Conservation (phyloP, 768 basidiomycete genomes). For the Hirschioporus abietinus region DNA sequence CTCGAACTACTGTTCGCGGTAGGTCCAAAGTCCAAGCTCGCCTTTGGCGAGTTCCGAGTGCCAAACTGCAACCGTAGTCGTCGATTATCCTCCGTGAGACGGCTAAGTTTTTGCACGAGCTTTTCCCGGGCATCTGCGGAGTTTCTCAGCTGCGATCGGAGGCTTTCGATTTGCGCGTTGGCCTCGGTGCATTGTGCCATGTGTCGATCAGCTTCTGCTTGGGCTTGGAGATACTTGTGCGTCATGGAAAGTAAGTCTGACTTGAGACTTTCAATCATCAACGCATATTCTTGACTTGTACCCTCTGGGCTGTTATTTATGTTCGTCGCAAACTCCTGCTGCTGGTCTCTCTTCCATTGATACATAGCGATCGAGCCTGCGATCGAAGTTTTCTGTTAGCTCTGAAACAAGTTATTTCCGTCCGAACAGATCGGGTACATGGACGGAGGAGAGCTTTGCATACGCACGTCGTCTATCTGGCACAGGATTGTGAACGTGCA, state of each 20-base stretch:
- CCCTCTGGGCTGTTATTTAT: not conserved
- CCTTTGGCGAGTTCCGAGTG: not conserved
- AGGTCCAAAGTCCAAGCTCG: not conserved
- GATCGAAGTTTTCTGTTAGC: not conserved
- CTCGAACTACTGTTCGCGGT: not conserved
- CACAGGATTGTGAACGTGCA: not conserved
- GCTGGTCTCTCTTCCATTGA: not conserved
- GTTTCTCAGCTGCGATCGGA: not conserved
- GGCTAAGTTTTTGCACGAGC: not conserved
- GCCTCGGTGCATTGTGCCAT: not conserved
- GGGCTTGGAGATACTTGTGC: not conserved
- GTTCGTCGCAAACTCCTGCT: not conserved
- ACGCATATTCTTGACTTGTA: not conserved
- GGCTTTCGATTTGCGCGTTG: not conserved
- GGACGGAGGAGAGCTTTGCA: not conserved
- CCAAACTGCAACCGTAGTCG: not conserved
- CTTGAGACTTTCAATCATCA: not conserved
- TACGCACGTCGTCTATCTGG: not conserved
- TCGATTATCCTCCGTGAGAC: not conserved
- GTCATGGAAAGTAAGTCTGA: not conserved
- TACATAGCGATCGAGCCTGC: not conserved
- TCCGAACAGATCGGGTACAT: not conserved
- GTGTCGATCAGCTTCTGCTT: not conserved
- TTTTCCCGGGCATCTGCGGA: slow-evolving; percentile 1
- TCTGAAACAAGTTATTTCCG: not conserved